phyloP scores from a whole-genome alignment of 176 grass and related monocot species.

The Oryza meridionalis region DNA sequence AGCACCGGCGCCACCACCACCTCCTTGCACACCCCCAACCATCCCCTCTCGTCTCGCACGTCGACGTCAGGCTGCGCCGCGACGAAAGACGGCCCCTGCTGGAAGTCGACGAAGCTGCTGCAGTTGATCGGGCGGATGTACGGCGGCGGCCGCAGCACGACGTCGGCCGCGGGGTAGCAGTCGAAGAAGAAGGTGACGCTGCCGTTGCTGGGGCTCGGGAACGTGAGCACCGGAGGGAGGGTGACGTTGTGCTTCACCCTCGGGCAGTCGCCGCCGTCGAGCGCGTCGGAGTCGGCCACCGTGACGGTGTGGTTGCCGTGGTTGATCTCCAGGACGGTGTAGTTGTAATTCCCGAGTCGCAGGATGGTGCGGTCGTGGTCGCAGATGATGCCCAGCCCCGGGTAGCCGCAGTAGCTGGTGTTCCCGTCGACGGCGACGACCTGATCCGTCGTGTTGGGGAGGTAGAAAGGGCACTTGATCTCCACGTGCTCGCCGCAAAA shows the following conservation, averaged over 20 bases:
- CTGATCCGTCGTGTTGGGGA: neutral
- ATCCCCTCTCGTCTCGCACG: neutral
- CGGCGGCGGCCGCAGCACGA: rapidly evolving
- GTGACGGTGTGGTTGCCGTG: conserved; percentile 27
- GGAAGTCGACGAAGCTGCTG: neutral
- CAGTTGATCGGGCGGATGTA: neutral
- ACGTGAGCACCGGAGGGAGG: conserved; percentile 31
- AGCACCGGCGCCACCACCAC: conserved; percentile 34
- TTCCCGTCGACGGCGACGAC: neutral
- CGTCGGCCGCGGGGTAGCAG: neutral
- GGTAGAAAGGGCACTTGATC: conserved; percentile 49
- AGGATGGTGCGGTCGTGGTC: conserved; percentile 24
- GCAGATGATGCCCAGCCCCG: conserved; percentile 45
- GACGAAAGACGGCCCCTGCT: neutral
- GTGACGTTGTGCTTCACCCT: conserved; percentile 28
- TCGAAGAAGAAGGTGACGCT: conserved; percentile 48
- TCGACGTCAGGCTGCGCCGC: rapidly evolving
- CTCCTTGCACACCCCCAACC: conserved; percentile 33
- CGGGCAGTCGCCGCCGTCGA: conserved; percentile 29
- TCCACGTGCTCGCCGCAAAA: neutral
- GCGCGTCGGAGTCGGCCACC: conserved; percentile 25
- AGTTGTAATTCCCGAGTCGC: neutral
- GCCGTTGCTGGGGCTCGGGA: conserved; percentile 5
- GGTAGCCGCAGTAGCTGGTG: conserved; percentile 50
- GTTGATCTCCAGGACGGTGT: conserved; percentile 45